Conservation (phyloP, 2,329 filamentous ascomycete genomes). For the Ilyonectria sp. region DNA sequence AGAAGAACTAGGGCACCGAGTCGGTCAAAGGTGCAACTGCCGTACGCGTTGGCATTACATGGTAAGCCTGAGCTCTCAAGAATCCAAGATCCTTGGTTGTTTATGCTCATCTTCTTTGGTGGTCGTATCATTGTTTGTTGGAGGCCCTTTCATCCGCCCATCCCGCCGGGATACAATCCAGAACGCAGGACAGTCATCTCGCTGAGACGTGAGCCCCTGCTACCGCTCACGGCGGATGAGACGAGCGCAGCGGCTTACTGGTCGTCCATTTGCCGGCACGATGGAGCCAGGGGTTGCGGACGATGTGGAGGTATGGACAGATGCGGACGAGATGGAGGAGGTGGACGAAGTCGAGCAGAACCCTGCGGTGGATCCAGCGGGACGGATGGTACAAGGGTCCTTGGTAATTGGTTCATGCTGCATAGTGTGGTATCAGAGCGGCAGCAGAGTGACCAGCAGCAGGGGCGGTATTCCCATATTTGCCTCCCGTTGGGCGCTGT, state of each 20-base stretch:
- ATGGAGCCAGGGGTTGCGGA: background rate
- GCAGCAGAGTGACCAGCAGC: background rate
- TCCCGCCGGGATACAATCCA: background rate
- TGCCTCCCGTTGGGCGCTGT: background rate
- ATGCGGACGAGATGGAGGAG: background rate
- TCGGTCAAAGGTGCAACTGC: background rate
- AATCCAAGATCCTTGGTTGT: slow-evolving; percentile 10
- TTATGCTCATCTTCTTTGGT: slow-evolving; percentile 19
- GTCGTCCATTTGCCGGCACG: background rate
- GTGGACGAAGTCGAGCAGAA: slow-evolving; percentile 3
- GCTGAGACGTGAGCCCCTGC: background rate
- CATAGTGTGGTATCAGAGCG: background rate
- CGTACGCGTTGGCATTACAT: background rate
- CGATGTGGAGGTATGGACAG: background rate
- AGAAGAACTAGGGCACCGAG: background rate
- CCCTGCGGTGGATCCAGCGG: slow-evolving; percentile 16
- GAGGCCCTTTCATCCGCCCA: slow-evolving; percentile 2
- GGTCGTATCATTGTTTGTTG: background rate
- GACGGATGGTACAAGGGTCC: slow-evolving; percentile 1
- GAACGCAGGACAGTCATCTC: slow-evolving; percentile 6
- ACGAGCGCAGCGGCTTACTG: background rate
- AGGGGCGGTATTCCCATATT: background rate
- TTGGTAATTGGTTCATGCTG: slow-evolving; percentile 17
- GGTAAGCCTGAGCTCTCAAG: background rate
- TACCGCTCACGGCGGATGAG: background rate